These are phyloP conservation scores for Hypoxylon rubiginosum DNA, from an alignment of 2,329 filamentous ascomycete genomes.

Conservation along the genomic window DNA sequence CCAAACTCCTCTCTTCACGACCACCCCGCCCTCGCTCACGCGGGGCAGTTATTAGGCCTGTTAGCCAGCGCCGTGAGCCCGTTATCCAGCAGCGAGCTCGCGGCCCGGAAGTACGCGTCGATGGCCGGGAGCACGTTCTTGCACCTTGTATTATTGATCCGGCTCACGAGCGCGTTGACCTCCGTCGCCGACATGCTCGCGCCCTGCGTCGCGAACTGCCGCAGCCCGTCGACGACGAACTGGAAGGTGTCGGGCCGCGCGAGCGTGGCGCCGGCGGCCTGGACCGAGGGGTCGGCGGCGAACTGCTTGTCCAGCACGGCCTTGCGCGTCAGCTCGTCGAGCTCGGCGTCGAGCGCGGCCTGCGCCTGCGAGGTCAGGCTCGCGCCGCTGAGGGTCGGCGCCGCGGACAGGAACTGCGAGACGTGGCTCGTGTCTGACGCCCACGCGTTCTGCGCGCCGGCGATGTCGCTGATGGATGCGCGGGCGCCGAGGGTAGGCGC, in stretches of 20 bases:
- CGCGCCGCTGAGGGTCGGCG: background rate
- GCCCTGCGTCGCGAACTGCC: background rate
- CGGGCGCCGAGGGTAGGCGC: background rate
- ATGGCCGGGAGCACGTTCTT: background rate
- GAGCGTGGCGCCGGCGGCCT: background rate
- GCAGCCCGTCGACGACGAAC: background rate
- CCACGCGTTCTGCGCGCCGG: background rate
- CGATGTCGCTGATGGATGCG: background rate
- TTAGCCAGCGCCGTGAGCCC: background rate
- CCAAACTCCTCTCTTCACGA: too few species aligned
- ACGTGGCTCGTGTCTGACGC: background rate
- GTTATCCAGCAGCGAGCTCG: background rate
- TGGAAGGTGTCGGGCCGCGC: background rate
- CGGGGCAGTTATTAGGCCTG: background rate
- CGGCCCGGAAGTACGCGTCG: conserved; percentile 1
- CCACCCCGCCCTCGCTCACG: background rate
- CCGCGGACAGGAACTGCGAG: background rate
- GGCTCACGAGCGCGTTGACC: background rate
- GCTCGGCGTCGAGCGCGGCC: background rate
- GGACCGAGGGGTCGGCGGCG: background rate
- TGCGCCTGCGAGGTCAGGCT: background rate
- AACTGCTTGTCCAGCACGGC: background rate
- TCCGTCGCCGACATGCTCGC: background rate
- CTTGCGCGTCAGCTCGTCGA: background rate
- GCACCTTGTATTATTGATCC: background rate